phyloP scores from a whole-genome alignment of 139 green algal genomes.

The Mychonastes homosphaera region DNA sequence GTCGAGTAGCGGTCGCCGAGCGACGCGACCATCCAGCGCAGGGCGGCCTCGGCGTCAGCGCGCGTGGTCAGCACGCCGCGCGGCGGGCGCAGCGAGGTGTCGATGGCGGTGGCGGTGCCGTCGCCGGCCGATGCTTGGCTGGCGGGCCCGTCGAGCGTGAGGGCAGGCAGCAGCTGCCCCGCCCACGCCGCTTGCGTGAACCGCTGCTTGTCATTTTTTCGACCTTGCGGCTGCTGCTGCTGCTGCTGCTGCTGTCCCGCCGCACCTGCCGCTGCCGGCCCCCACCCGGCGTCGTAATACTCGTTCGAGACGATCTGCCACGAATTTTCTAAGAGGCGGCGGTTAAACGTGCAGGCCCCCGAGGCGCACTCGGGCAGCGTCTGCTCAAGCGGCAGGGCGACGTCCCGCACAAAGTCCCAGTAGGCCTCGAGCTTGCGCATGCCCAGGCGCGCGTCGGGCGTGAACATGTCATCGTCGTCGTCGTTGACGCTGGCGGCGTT shows the following conservation, averaged over 20 bases:
- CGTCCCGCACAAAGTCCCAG: no score
- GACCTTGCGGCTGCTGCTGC: no score
- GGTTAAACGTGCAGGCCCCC: slow-evolving; percentile 33
- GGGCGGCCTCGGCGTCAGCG: slow-evolving; percentile 27
- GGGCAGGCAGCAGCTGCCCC: slow-evolving; percentile 25
- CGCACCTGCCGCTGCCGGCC: no score
- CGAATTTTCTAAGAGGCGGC: slow-evolving; percentile 38
- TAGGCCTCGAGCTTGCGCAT: no score
- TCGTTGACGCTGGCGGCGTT: no score
- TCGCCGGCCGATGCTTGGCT: neutral
- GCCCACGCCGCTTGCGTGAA: slow-evolving; percentile 46
- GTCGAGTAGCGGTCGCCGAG: slow-evolving; percentile 39
- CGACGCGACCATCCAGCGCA: slow-evolving; percentile 26
- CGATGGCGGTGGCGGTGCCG: neutral
- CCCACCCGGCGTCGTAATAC: slow-evolving; percentile 32
- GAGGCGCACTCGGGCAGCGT: no score
- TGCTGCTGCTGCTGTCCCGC: no score
- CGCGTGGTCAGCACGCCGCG: slow-evolving; percentile 23
- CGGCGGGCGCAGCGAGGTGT: neutral
- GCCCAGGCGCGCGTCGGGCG: no score
- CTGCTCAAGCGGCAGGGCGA: no score
- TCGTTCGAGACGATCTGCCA: slow-evolving; percentile 46
- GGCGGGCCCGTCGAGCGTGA: slow-evolving; percentile 16
- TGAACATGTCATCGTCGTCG: no score
- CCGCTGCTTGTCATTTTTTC: no score